These are phyloP conservation scores for Globisporangium carolinianum DNA, from an alignment of 352 stramenopile genomes.

Conservation along the genomic window DNA sequence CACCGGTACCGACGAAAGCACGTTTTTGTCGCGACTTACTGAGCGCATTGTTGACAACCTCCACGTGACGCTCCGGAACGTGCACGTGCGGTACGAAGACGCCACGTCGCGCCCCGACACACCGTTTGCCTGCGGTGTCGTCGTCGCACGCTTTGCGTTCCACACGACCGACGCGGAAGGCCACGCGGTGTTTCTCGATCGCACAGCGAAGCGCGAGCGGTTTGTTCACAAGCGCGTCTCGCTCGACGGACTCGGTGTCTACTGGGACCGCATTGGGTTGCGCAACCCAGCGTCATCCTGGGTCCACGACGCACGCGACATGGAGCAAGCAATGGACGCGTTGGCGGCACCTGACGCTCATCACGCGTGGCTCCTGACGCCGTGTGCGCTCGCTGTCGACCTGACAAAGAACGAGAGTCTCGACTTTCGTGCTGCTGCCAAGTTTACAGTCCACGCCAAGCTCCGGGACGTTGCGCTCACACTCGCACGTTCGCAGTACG, in stretches of 20 bases:
- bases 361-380: slow-evolving; percentile 39
- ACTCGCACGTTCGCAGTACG: slow-evolving; percentile 72
- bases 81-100: slow-evolving; percentile 81
- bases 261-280: slow-evolving; percentile 56
- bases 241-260: slow-evolving; percentile 39
- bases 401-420: slow-evolving; percentile 78
- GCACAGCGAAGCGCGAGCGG: slow-evolving; percentile 19
- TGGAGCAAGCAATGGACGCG: slow-evolving; percentile 33
- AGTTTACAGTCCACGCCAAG: slow-evolving; percentile 57
- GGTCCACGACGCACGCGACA: slow-evolving; percentile 29
- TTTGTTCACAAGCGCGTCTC: slow-evolving; percentile 67
- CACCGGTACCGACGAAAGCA: slow-evolving; percentile 54
- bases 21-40: slow-evolving; percentile 72
- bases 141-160: slow-evolving; percentile 59
- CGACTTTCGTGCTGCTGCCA: slow-evolving; percentile 56
- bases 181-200: slow-evolving; percentile 62
- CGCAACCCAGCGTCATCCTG: slow-evolving; percentile 10
- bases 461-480: slow-evolving; percentile 37
- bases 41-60: slow-evolving; percentile 76
- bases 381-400: slow-evolving; percentile 46
- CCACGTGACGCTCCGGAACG: slow-evolving; percentile 59
- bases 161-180: slow-evolving; percentile 70
- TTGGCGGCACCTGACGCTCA: slow-evolving; percentile 37
- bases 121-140: slow-evolving; percentile 67
- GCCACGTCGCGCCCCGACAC: slow-evolving; percentile 43